Conservation (phyloP, 2,329 filamentous ascomycete species). For the Aureobasidium sp. region DNA sequence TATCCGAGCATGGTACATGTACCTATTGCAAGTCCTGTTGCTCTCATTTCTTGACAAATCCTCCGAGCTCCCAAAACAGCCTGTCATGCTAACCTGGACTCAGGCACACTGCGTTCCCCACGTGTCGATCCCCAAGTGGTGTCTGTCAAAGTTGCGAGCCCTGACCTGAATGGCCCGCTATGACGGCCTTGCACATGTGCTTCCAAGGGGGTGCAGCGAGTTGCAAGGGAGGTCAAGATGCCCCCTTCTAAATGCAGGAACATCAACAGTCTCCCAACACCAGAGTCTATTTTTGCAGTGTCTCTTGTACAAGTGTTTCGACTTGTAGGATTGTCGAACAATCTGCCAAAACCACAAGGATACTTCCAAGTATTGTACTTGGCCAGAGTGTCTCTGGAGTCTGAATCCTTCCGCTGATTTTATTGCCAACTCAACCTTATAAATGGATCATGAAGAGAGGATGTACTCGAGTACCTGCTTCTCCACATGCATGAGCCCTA, state of each 20-base stretch:
- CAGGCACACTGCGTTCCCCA: neutral
- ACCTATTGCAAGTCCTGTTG: neutral
- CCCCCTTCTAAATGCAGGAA: constrained; percentile 2
- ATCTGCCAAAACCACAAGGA: neutral
- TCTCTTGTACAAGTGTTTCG: neutral
- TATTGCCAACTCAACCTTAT: neutral
- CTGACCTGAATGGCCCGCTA: neutral
- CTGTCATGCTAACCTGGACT: neutral
- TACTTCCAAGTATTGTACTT: neutral
- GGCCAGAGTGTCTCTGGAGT: neutral
- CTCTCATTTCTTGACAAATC: neutral
- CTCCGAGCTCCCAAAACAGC: neutral
- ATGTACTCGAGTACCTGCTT: neutral
- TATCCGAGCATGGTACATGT: neutral
- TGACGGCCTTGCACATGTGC: neutral
- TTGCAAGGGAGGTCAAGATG: neutral
- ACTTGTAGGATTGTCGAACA: neutral
- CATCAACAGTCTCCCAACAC: neutral
- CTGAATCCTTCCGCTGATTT: constrained; percentile 2
- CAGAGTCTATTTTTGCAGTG: neutral
- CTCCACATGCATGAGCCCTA: neutral
- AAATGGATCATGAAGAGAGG: neutral
- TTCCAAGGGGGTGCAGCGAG: neutral
- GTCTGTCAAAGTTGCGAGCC: neutral
- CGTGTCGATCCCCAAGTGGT: neutral